Evolutionary conservation across 495 filamentous ascomycete genomes (phyloP).

Genomic region (Chaetomium fimeti): DNA sequence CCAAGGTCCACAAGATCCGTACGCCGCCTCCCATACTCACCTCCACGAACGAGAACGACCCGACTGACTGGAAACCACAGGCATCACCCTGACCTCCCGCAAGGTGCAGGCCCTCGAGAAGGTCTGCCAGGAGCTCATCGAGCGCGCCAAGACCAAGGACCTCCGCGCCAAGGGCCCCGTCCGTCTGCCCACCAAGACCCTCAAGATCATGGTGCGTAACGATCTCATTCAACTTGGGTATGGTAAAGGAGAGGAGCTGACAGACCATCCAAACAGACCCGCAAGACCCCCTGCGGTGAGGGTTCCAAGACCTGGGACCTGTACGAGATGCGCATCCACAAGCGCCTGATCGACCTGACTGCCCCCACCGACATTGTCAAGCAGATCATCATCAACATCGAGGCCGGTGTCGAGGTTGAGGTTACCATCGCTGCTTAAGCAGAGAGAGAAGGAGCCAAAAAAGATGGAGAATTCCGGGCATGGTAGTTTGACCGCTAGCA

Average conservation of each 20-base stretch:
- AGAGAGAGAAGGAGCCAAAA: slow-evolving; percentile 6
- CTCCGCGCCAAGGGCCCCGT: slow-evolving; percentile 98
- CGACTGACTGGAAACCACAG: slow-evolving; percentile 41
- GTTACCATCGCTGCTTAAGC: slow-evolving; percentile 96
- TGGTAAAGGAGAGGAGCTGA: neutral
- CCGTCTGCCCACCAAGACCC: slow-evolving; percentile 95
- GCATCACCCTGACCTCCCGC: slow-evolving; percentile 92
- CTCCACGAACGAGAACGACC: neutral
- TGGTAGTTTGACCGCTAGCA: neutral
- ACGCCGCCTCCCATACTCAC: neutral
- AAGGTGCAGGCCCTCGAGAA: slow-evolving; percentile 96
- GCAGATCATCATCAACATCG: slow-evolving; percentile 99
- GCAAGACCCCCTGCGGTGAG: slow-evolving; percentile 93
- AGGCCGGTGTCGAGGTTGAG: slow-evolving; percentile 99
- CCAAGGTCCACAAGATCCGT: slow-evolving; percentile 35
- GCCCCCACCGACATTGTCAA: slow-evolving; percentile 99
- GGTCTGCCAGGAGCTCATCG: slow-evolving; percentile 96
- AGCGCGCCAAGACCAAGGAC: slow-evolving; percentile 97
- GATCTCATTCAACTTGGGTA: neutral
- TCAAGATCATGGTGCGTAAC: slow-evolving; percentile 72
- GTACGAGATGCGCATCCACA: slow-evolving; percentile 99
- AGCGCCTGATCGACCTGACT: slow-evolving; percentile 81
- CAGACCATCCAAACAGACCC: slow-evolving; percentile 30
- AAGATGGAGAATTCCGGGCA: slow-evolving; percentile 1
- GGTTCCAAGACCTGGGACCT: slow-evolving; percentile 99